Evolutionary conservation across 495 filamentous ascomycete genomes (phyloP).

Genomic region (Aspergillus cristatus): DNA sequence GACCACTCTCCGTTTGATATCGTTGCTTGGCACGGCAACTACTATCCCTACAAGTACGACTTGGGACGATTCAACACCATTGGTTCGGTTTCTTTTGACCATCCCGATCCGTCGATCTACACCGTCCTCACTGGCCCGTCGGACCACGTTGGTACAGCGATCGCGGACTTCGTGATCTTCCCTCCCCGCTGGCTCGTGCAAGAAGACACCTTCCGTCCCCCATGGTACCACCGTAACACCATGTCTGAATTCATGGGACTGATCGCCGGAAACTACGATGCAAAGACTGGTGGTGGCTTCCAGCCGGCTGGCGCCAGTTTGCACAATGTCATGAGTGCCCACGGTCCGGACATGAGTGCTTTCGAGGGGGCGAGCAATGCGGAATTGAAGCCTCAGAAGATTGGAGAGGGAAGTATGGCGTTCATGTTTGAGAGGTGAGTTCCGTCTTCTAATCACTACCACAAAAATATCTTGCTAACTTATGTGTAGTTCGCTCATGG

Average conservation of each 20-base stretch:
- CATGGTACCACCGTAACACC: constrained; percentile 71
- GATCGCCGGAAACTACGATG: constrained; percentile 58
- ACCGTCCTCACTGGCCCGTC: constrained; percentile 72
- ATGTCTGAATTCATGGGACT: constrained; percentile 62
- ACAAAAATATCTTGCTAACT: constrained; percentile 2
- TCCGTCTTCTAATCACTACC: constrained; percentile 7
- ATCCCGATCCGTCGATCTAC: constrained; percentile 76
- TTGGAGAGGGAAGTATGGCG: constrained; percentile 55
- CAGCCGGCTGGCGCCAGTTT: constrained; percentile 52
- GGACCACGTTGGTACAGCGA: constrained; percentile 60
- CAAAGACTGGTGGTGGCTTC: constrained; percentile 55
- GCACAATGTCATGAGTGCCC: constrained; percentile 56
- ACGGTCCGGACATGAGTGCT: constrained; percentile 49
- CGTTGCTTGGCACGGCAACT: constrained; percentile 70
- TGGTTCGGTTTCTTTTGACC: constrained; percentile 64
- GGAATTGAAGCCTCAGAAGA: constrained; percentile 47
- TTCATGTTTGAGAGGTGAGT: constrained; percentile 59
- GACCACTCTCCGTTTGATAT: constrained; percentile 73
- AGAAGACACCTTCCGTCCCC: constrained; percentile 72
- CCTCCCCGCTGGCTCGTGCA: constrained; percentile 72
- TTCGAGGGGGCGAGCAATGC: constrained; percentile 52
- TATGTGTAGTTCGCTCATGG: constrained; percentile 62
- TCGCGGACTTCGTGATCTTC: constrained; percentile 80
- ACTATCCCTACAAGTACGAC: constrained; percentile 85
- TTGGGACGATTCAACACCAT: constrained; percentile 72